A percentile compares a stretch with the other conserved stretches of the same genome.
Evolutionary conservation across 768 basidiomycete genomes (phyloP).

Genomic region (Amanita fuliginea): DNA sequence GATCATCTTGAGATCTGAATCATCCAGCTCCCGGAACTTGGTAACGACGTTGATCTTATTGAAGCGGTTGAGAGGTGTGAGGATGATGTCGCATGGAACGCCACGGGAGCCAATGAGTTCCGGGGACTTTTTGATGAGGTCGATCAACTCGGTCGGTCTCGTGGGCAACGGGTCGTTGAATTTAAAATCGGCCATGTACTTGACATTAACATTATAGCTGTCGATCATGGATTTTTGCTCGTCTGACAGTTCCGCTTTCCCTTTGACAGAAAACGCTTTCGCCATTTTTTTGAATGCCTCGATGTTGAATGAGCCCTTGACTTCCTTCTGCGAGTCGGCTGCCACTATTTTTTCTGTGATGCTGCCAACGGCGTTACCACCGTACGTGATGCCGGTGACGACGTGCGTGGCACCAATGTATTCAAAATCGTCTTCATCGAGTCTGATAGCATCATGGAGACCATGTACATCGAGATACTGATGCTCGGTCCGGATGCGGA

Average conservation of each 20-base stretch:
- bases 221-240: not conserved
- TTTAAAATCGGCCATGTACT: not conserved
- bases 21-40: conserved; percentile 1
- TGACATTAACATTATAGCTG: not conserved
- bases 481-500: not conserved
- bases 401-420: conserved; percentile 1
- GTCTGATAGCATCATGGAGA: not conserved
- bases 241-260: not conserved
- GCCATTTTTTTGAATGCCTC: not conserved
- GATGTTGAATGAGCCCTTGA: not conserved
- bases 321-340: not conserved
- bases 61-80: conserved; percentile 1
- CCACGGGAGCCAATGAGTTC: not conserved
- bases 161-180: not conserved
- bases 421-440: conserved; percentile 1
- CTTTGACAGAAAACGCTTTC: not conserved
- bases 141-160: not conserved
- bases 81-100: conserved; percentile 2
- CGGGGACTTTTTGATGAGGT: not conserved
- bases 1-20: not conserved
- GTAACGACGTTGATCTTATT: not conserved
- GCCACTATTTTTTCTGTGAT: not conserved
- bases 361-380: not conserved
- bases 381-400: conserved; percentile 2
- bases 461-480: not conserved